Conservation (phyloP, 2,329 filamentous ascomycete genomes). For the Microcera coccophila region DNA sequence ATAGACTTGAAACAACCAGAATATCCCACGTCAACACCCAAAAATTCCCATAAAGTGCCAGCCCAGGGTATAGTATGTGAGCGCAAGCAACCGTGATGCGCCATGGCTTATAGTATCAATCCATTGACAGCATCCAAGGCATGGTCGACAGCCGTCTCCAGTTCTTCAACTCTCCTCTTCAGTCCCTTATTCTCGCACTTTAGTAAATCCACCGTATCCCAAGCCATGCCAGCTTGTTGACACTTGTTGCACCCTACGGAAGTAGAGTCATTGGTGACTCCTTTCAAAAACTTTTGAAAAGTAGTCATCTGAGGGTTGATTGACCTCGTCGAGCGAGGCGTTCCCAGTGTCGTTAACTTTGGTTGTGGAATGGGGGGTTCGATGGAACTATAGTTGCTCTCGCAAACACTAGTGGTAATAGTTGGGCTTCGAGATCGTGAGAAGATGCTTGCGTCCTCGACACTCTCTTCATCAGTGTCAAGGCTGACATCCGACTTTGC, state of each 20-base stretch:
- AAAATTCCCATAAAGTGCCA: not conserved
- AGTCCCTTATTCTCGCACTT: slow-evolving; percentile 60
- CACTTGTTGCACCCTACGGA: slow-evolving; percentile 50
- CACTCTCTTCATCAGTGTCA: slow-evolving; percentile 51
- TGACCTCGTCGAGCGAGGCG: slow-evolving; percentile 30
- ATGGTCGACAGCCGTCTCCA: slow-evolving; percentile 59
- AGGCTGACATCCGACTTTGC: slow-evolving; percentile 40
- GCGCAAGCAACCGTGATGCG: too few relatives aligned
- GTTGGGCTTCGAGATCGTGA: slow-evolving; percentile 58
- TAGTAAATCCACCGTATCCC: slow-evolving; percentile 61
- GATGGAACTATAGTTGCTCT: slow-evolving; percentile 22
- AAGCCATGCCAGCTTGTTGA: slow-evolving; percentile 55
- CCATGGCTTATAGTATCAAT: slow-evolving; percentile 41
- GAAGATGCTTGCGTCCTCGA: slow-evolving; percentile 55
- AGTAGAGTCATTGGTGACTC: slow-evolving; percentile 36
- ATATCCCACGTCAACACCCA: slow-evolving; percentile 18
- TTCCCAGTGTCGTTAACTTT: slow-evolving; percentile 25
- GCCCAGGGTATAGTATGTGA: slow-evolving; percentile 1
- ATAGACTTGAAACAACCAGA: slow-evolving; percentile 23
- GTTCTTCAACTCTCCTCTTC: slow-evolving; percentile 55
- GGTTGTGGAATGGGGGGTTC: slow-evolving; percentile 12
- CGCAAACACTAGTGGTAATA: slow-evolving; percentile 37
- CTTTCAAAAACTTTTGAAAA: slow-evolving; percentile 42
- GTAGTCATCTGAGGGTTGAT: slow-evolving; percentile 31
- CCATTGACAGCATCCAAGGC: slow-evolving; percentile 59